Evolutionary conservation across 768 basidiomycete species (phyloP).

Genomic region (Amylocystis lapponica): DNA sequence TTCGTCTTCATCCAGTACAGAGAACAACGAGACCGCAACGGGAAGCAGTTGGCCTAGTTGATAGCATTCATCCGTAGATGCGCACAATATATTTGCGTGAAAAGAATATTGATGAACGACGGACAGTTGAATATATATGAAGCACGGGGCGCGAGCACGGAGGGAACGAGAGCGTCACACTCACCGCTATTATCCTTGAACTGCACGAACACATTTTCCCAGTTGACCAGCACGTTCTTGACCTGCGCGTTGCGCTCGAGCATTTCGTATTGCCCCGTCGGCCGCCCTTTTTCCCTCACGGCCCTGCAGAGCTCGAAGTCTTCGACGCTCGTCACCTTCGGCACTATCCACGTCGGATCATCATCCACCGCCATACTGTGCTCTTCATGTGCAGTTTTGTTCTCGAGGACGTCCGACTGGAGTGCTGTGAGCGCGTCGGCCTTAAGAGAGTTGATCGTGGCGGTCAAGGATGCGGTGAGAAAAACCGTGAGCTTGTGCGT

Average conservation of each 20-base stretch:
- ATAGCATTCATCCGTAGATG: too few relatives aligned
- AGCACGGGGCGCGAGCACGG: slow-evolving; percentile 1
- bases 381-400: slow-evolving; percentile 12
- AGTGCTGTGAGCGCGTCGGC: slow-evolving; percentile 59
- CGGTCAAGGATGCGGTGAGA: slow-evolving; percentile 47
- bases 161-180: slow-evolving; percentile 19
- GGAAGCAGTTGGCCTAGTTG: slow-evolving; percentile 51
- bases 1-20: slow-evolving; percentile 56
- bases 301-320: slow-evolving; percentile 65
- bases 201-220: slow-evolving; percentile 65
- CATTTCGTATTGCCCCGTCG: slow-evolving; percentile 46
- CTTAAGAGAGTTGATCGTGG: slow-evolving; percentile 55
- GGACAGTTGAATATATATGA: neutral
- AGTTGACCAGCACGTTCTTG: slow-evolving; percentile 49
- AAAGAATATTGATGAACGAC: neutral
- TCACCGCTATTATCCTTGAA: slow-evolving; percentile 61
- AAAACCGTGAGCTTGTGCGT: slow-evolving; percentile 68
- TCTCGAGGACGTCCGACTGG: slow-evolving; percentile 37
- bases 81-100: neutral
- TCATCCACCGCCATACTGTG: slow-evolving; percentile 2
- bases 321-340: slow-evolving; percentile 27
- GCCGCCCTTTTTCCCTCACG: slow-evolving; percentile 43
- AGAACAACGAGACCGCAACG: slow-evolving; percentile 51
- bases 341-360: slow-evolving; percentile 29
- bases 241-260: slow-evolving; percentile 42